Percentiles rank a stretch among this genome's conserved stretches.
Evolutionary conservation across 1,284 basidiomycete species (phyloP).

Genomic region (Ceratobasidium sp.): DNA sequence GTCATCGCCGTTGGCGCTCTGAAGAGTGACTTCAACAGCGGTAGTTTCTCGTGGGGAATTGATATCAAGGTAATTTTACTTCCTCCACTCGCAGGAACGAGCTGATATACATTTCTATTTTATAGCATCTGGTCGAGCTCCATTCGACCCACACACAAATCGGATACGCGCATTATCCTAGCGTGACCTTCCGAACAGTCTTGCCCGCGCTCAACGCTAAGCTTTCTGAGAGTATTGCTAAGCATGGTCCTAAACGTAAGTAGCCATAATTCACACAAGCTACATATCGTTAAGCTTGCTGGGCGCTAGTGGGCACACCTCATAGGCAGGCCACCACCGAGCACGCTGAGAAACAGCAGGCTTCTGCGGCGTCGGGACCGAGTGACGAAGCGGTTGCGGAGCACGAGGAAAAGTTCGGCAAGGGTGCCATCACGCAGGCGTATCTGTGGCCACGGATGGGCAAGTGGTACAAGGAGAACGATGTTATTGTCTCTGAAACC

Average conservation of each 20-base stretch:
- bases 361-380: conserved; percentile 18
- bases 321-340: conserved; percentile 31
- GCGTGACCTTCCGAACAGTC: conserved; percentile 59
- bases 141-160: conserved; percentile 84
- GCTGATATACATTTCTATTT: conserved; percentile 4
- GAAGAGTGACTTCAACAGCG: conserved; percentile 92
- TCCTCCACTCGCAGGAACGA: not conserved
- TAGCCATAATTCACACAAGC: conserved; percentile 46
- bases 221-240: conserved; percentile 51
- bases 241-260: conserved; percentile 46
- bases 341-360: conserved; percentile 47
- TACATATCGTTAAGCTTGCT: conserved; percentile 44
- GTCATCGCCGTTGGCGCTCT: conserved; percentile 85
- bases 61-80: conserved; percentile 1
- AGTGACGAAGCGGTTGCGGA: conserved; percentile 47
- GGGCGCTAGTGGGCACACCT: conserved; percentile 49
- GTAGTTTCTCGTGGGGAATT: conserved; percentile 73
- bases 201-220: conserved; percentile 55
- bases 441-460: conserved; percentile 90
- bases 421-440: conserved; percentile 68
- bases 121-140: conserved; percentile 64
- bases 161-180: conserved; percentile 54
- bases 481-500: conserved; percentile 88
- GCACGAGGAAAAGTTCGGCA: conserved; percentile 49
- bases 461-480: conserved; percentile 78